phyloP scores from a whole-genome alignment of 2,329 filamentous ascomycete species.

The Exophiala calicioides region DNA sequence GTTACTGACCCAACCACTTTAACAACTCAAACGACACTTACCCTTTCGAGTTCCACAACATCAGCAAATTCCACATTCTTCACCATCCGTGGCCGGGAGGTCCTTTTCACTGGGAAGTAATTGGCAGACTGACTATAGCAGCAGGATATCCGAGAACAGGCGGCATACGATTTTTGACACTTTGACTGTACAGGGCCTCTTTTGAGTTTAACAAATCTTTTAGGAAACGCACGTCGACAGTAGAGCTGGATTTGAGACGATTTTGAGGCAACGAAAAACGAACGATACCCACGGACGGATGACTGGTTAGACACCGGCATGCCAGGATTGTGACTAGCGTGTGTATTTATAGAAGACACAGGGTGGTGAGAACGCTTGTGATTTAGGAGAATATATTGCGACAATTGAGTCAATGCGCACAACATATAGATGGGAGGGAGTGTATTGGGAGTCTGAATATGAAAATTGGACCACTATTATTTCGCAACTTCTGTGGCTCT shows the following conservation, averaged over 20 bases:
- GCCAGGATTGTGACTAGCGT: no score
- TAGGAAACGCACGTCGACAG: no score
- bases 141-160: constrained; percentile 6
- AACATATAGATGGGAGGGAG: no score
- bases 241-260: not conserved
- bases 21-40: constrained; percentile 10
- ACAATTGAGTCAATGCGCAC: no score
- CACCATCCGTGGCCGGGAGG: constrained; percentile 22
- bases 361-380: no score
- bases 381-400: no score
- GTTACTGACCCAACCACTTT: constrained; percentile 9
- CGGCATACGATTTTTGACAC: no score
- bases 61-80: constrained; percentile 16
- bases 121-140: constrained; percentile 2
- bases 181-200: constrained; percentile 1
- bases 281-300: constrained; percentile 2
- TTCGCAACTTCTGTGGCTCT: no score
- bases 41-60: constrained; percentile 7
- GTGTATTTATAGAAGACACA: no score
- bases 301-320: not conserved
- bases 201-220: no score
- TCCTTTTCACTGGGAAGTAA: constrained; percentile 15
- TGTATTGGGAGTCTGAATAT: no score
- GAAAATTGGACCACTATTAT: no score
- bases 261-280: not conserved